phyloP scores from a whole-genome alignment of 2,329 filamentous ascomycete species.

The Blastomyces parvus region DNA sequence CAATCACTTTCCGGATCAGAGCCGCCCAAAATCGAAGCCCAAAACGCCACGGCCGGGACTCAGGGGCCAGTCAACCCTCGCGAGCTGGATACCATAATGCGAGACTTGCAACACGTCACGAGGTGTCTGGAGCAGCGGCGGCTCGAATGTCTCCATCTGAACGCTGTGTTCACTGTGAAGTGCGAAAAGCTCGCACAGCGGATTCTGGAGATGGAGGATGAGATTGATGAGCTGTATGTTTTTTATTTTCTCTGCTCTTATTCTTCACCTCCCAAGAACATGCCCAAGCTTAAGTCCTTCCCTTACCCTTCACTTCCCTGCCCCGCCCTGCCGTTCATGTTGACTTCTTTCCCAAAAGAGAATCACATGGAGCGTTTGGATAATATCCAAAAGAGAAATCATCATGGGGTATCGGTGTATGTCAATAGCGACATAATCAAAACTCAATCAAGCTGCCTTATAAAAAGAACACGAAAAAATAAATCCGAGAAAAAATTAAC shows the following conservation, averaged over 20 bases:
- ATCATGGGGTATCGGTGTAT: background rate
- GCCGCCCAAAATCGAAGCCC: background rate
- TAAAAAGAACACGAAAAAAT: background rate
- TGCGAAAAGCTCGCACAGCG: slow-evolving; percentile 49
- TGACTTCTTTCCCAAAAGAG: background rate
- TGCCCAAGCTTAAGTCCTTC: background rate
- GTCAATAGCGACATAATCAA: no score
- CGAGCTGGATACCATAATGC: background rate
- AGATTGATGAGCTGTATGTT: slow-evolving; percentile 48
- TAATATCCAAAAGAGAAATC: background rate
- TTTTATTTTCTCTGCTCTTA: background rate
- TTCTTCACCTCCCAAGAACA: background rate
- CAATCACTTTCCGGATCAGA: background rate
- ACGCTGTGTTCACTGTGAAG: slow-evolving; percentile 50
- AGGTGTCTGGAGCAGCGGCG: slow-evolving; percentile 22
- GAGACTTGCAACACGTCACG: slow-evolving; percentile 17
- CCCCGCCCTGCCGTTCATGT: background rate
- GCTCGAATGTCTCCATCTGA: slow-evolving; percentile 46
- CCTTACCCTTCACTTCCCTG: background rate
- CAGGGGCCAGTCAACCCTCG: background rate
- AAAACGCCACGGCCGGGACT: background rate
- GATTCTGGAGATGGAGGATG: slow-evolving; percentile 51
- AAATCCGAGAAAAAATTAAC: background rate
- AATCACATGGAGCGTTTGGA: background rate
- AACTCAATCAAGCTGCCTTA: no score